Base-by-base conservation (phyloP, 768 basidiomycete species). In the Pleurotus tuoliensis region DNA sequence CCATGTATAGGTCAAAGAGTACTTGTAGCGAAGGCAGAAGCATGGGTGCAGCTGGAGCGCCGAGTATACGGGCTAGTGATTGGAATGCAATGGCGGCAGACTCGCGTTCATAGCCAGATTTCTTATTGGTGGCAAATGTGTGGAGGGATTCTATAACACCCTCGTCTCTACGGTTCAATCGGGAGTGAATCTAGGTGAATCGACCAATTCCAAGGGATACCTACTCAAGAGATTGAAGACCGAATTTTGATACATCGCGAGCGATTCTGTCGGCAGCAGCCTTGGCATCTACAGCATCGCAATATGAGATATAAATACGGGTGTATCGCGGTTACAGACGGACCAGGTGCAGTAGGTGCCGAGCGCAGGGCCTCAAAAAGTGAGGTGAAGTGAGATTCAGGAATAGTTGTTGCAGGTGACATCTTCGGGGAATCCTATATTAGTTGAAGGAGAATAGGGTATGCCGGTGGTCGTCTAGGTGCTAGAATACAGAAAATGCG, bases 51-150 rank as follows among this genome's bases (percentile, higher is more conserved):
- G 77, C 73, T 4, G 90, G 72, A 18, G 84, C 71, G 27, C 94
- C 94, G 22, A 93, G 78, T 54, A 84, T 76, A 44, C 72, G 76
- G 48, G 88, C 82, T 20, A 95, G 70, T 6, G 90, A 89, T 58
- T 88, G 86, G 67, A 89, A 88, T 6, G 82, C 92, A 58, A 94
- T 83, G 47, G 88, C 87, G 40, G 88, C 86, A 34, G 91, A 91
- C 76, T 94, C 93, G 58, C 92, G 87, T 69, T 93, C 92, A 66
- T 82, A 92, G 52, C 90, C 90, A 25, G 87, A 90, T 74, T 92
- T 92, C 72, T 90, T 90, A 71, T 92, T 92, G 58, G 82, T 80
- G 27, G 87, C 88, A 68, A 86, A 92, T 18, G 66, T 60, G 56
- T 88, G 84, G 47, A 94, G 73, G 37, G 83, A 81, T 50, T 79